Evolutionary conservation across 768 basidiomycete genomes (phyloP), one percentile per base, ranked within the genome.

Genomic region (Lentinus brumalis): DNA sequence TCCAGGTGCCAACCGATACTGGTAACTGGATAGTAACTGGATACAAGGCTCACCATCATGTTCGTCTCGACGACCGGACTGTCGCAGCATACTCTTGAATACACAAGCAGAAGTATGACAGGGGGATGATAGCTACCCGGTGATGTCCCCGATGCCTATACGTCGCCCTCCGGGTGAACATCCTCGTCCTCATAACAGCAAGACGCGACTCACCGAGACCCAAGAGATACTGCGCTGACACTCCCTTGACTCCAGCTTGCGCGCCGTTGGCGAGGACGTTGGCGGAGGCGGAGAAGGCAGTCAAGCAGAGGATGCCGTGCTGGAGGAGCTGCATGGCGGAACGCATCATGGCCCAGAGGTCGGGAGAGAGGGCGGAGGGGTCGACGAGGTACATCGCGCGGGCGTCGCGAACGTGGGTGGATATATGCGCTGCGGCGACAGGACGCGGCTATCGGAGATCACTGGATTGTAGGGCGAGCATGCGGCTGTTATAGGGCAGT

Each of bases 61-160:
- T 90, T 91, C 16, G 90, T 92, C 77, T 92, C 89, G 6, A 91
- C 89, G 16, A 91, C 84, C 4, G 89, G 88, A 21, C 86, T 88
- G 32, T 41, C n/a, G 41, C 45, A 7, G 35, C 35, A 31, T 60
- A 5, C 47, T 61, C 59, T n/a, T n/a, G n/a, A 61, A 50, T 42
- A 31, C 40, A 6, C 57, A 12, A 5, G 29, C 62, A 45, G 65
- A 50, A 57, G 39, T 32, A 59, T 46, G 44, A 18, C 18, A 39
- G 41, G 51, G 31, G 55, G 30, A 16, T 16, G 49, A 40, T 52
- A 32, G 70, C 70, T 56, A 86, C 87, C 90, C 88, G 61, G 89
- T 92, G 60, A 92, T 82, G 67, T 92, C 91, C 18, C 82, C 89
- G 63, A 84, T 86, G 29, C 87, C 87, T 88, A 53, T 49, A 42